A percentile compares a stretch with the other conserved stretches of the same genome.
phyloP scores from a whole-genome alignment of 768 basidiomycete genomes.

The Leucocoprinus leucothites region DNA sequence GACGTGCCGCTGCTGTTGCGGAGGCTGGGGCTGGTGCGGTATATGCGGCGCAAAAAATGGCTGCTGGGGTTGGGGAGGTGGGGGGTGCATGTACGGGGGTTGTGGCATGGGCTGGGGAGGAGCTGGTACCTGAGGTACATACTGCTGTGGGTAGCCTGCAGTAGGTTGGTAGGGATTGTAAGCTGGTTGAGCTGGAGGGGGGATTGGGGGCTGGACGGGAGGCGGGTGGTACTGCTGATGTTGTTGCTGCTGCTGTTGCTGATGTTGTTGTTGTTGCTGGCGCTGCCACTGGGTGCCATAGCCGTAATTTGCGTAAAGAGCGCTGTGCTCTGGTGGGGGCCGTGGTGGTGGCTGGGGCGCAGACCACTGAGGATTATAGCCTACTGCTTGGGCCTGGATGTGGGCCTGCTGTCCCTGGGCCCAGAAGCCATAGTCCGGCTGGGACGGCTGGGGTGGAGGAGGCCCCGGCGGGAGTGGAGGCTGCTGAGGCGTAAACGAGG shows the following conservation, averaged over 20 bases:
- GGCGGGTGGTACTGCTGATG: slow-evolving; percentile 50
- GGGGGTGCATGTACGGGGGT: slow-evolving; percentile 46
- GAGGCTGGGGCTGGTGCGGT: slow-evolving; percentile 39
- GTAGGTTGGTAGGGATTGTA: slow-evolving; percentile 79
- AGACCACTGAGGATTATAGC: slow-evolving; percentile 66
- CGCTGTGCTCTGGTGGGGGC: slow-evolving; percentile 76
- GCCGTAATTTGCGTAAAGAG: slow-evolving; percentile 88
- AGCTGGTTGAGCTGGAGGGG: slow-evolving; percentile 54
- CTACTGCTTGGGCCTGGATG: slow-evolving; percentile 46
- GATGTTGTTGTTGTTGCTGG: slow-evolving; percentile 59
- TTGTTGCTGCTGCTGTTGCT: slow-evolving; percentile 37
- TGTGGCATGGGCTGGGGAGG: slow-evolving; percentile 51
- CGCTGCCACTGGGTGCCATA: slow-evolving; percentile 79
- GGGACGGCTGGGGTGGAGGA: slow-evolving; percentile 62
- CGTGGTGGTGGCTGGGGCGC: slow-evolving; percentile 55
- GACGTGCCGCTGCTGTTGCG: slow-evolving; percentile 45
- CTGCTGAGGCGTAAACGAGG: slow-evolving; percentile 66
- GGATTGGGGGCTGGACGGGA: slow-evolving; percentile 51
- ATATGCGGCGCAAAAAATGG: slow-evolving; percentile 45
- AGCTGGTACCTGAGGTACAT: slow-evolving; percentile 58
- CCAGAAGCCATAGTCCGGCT: slow-evolving; percentile 76
- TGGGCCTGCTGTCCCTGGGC: slow-evolving; percentile 55
- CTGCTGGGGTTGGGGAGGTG: slow-evolving; percentile 42
- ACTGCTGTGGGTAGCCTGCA: slow-evolving; percentile 61
- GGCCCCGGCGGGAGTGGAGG: slow-evolving; percentile 81